Percentiles rank a stretch among this genome's conserved stretches.
Conservation (phyloP, 768 basidiomycete species). For the Cyathus striatus region DNA sequence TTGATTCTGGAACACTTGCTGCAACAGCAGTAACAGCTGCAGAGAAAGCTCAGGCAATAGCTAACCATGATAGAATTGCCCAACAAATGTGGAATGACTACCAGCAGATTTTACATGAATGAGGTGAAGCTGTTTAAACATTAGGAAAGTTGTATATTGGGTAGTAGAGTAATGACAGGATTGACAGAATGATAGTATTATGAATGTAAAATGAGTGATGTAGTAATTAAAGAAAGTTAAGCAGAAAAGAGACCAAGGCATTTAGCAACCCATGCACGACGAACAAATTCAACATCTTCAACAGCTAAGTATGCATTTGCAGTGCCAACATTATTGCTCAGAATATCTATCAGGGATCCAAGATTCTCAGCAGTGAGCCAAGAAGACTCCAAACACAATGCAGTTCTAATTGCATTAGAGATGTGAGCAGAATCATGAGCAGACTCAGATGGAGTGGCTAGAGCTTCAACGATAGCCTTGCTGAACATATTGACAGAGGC, state of each 20-base stretch:
- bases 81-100: constrained; percentile 14
- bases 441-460: not conserved
- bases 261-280: not conserved
- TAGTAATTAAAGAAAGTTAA: not conserved
- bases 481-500: not conserved
- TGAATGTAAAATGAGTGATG: not conserved
- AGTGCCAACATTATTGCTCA: too few relatives aligned
- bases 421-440: too few relatives aligned
- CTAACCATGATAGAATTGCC: constrained; percentile 12
- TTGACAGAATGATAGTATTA: constrained; percentile 1
- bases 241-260: not conserved
- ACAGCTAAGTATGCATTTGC: too few relatives aligned
- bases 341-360: too few relatives aligned
- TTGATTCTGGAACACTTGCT: constrained; percentile 4
- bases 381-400: too few relatives aligned
- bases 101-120: constrained; percentile 1
- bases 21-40: constrained; percentile 1
- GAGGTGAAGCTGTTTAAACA: not conserved
- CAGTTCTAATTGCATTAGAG: too few relatives aligned
- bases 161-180: constrained; percentile 1
- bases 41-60: constrained; percentile 4
- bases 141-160: constrained; percentile 3
- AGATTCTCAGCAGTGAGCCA: too few relatives aligned
- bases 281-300: not conserved
- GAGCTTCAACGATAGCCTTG: not conserved